Evolutionary conservation across 805 yeast genomes (phyloP).

Genomic region (Barnettozyma californica): DNA sequence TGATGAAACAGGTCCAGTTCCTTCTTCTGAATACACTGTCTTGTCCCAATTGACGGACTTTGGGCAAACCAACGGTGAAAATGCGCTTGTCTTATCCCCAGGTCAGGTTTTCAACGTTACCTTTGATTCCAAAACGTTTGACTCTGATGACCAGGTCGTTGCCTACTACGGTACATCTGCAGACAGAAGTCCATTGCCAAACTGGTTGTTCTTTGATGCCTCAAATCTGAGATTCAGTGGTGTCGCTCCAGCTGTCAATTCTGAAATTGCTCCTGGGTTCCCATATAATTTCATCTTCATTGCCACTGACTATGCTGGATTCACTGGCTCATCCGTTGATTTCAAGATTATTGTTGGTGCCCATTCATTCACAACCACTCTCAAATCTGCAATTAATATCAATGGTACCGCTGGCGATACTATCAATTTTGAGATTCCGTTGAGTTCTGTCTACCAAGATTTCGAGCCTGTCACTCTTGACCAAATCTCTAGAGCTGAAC

Average conservation of each 20-base stretch:
- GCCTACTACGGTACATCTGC: slow-evolving; percentile 78
- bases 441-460: slow-evolving; percentile 61
- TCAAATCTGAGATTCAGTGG: slow-evolving; percentile 69
- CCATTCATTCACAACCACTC: slow-evolving; percentile 67
- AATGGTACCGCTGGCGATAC: slow-evolving; percentile 62
- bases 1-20: slow-evolving; percentile 45
- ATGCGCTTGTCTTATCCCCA: slow-evolving; percentile 70
- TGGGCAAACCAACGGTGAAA: slow-evolving; percentile 74
- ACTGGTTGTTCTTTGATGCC: slow-evolving; percentile 74
- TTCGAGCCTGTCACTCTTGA: slow-evolving; percentile 38
- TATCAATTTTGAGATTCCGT: slow-evolving; percentile 55
- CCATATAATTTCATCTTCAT: slow-evolving; percentile 64
- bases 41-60: slow-evolving; percentile 49
- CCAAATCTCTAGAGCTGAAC: slow-evolving; percentile 50
- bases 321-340: slow-evolving; percentile 59
- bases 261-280: slow-evolving; percentile 83
- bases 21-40: slow-evolving; percentile 39
- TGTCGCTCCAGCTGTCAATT: slow-evolving; percentile 80
- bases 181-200: slow-evolving; percentile 85
- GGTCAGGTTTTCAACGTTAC: slow-evolving; percentile 59
- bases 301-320: slow-evolving; percentile 76
- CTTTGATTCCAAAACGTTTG: slow-evolving; percentile 60
- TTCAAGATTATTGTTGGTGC: slow-evolving; percentile 84
- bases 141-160: slow-evolving; percentile 44
- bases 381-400: slow-evolving; percentile 49